Base-by-base conservation (phyloP, 441 rosid species). In the Populus hybrid region DNA sequence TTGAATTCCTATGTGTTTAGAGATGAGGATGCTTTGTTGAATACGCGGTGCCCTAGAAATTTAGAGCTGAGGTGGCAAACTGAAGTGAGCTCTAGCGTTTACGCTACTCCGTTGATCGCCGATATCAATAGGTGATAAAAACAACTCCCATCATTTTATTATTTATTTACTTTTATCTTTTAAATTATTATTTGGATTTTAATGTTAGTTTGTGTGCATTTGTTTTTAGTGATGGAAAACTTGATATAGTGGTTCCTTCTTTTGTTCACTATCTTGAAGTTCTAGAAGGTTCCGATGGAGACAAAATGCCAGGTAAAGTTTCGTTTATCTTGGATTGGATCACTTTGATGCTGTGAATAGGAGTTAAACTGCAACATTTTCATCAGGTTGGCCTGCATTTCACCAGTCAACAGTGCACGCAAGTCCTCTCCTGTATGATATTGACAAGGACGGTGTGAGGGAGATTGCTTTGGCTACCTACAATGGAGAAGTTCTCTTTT, bases 31-130 rank as follows among this genome's bases (percentile, higher is more conserved):
- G 90, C 95, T 75, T 81, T 95, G 83, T 79, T 92, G 97, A 97
- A 97, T 81, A 89, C 98, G 32, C 91, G 85, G 85, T 97, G 99
- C 88, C 98, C 98, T 75, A 87, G 83, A 74, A 88, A 91, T 75
- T 85, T 97, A 82, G 98, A 93, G 90, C 92, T 97, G 18, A 90
- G 99, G 84, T 97, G 99, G 99, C 98, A 94, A 80, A 88, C 99
- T 34, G 99, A 97, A 88, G 98, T 95, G 80, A 93, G 98, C 85
- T 94, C 98, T 75, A 94, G 99, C 85, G 82, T 97, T 73, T 97
- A 93, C 67, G 98, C 98, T 63, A 85, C 95, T 65, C 99, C 99
- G 6, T 85, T 95, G 86, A 92, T 97, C 72, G 98, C 98, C 71
- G 99, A 97, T 83, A 93, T 97, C 82, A 97, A 94, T 86, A 90